Percentiles rank a stretch among this genome's conserved stretches.
Conservation (phyloP, 225 moss, liverwort and hornwort genomes). For the Straminergon stramineum region DNA sequence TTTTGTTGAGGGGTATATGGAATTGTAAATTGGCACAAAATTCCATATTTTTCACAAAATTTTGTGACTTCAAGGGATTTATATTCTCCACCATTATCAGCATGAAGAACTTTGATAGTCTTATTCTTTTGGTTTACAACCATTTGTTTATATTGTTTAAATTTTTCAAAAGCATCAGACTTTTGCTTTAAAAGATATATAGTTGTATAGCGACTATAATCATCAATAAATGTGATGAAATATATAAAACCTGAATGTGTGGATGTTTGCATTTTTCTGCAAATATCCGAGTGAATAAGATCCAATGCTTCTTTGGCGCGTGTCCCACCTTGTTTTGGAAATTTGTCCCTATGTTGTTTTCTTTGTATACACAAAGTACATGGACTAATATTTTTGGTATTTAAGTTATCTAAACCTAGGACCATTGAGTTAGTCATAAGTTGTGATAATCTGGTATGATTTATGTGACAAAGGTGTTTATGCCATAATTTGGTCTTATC, state of each 20-base stretch:
- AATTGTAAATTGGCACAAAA: not conserved
- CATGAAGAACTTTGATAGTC: not conserved
- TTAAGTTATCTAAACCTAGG: too few species aligned
- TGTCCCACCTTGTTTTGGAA: not conserved
- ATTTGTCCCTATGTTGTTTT: not conserved
- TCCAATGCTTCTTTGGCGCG: not conserved
- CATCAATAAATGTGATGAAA: not conserved
- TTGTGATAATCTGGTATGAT: too few species aligned
- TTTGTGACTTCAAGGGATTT: not conserved
- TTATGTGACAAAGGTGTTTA: too few species aligned
- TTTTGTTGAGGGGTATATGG: not conserved
- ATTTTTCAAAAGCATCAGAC: not conserved
- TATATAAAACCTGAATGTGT: not conserved
- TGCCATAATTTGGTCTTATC: too few species aligned
- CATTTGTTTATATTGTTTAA: not conserved
- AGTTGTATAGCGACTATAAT: not conserved
- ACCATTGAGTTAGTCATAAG: too few species aligned
- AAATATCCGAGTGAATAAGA: not conserved
- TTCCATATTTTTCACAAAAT: not conserved
- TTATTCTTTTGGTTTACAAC: not conserved
- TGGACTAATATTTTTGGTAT: not conserved
- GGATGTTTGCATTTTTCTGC: not conserved
- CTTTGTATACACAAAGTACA: not conserved
- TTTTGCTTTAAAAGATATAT: not conserved
- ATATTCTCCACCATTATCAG: not conserved